phyloP scores from a whole-genome alignment of 306 rosid species.

The Trichosanthes truncata region DNA sequence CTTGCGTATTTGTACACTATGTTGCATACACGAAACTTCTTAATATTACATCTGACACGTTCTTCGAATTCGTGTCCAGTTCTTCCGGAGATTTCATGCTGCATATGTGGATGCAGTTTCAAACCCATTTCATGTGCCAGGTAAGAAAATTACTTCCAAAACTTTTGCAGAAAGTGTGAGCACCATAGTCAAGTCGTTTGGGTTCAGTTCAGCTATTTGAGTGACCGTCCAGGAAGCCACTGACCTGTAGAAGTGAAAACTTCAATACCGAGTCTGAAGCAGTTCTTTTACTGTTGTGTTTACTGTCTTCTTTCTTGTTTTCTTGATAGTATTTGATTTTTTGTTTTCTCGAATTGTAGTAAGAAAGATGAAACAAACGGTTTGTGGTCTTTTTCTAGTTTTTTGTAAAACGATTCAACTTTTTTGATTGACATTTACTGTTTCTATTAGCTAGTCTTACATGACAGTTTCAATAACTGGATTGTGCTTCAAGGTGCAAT shows the following conservation, averaged over 20 bases:
- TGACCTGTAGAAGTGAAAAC: neutral
- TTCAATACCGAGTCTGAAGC: neutral
- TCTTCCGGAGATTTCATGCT: conserved; percentile 78
- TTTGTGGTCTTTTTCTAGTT: neutral
- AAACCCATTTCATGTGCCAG: conserved; percentile 87
- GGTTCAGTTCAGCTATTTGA: conserved; percentile 58
- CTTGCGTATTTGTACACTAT: neutral
- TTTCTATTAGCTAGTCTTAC: neutral
- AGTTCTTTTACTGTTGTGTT: neutral
- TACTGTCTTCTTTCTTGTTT: neutral
- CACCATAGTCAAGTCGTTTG: conserved; percentile 87
- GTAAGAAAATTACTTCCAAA: conserved; percentile 85
- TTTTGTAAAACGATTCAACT: neutral
- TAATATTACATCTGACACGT: neutral
- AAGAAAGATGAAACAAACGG: neutral
- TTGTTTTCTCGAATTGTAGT: neutral
- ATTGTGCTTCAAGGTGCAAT: neutral
- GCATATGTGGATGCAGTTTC: conserved; percentile 93
- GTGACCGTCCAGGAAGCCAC: neutral
- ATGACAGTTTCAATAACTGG: neutral
- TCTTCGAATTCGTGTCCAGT: conserved; percentile 30
- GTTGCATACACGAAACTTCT: neutral
- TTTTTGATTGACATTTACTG: neutral
- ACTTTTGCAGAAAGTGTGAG: conserved; percentile 84
- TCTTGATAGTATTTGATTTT: neutral